Base-by-base conservation (phyloP, 2,329 filamentous ascomycete species). In the Elsinoe arachidis region DNA sequence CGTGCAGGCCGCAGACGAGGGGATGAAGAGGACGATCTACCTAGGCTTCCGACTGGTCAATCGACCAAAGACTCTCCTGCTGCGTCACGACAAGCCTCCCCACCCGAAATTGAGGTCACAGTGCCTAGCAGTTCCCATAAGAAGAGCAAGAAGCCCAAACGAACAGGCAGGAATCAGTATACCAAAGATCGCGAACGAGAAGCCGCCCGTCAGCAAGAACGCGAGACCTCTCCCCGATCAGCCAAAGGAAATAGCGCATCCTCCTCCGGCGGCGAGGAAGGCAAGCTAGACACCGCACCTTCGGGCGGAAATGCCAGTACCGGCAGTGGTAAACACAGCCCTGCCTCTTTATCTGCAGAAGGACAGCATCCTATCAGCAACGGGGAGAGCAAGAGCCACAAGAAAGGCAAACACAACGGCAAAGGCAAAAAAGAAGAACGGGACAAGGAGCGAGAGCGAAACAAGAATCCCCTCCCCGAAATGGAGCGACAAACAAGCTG, bases 1-100 rank as follows among this genome's bases (percentile, higher is more conserved):
- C 82, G 90, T 57, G 85, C 87, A 41, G 90, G 93, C 63, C 81
- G 89, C 61, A 82, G 90, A 64, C 85, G 89, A 69, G 85, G 80
- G 63, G 90, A 96, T 67, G 90, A 90, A 91, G 77, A 66, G 30
- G 82, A 84, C 19, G 85, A 88, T 62, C 87, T 91, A 67, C 72
- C 79, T 44, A 81, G 72, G 7, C 79, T 78, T 64, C 66, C 73
- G 19, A 30, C 41, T 2, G 26, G 26, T 23, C 41, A 46, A 3
- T 65, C 66, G 33, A 66, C 67, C 26, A 69, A 71, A 67, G 55
- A 72, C 15, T 65, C 70, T 30, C 70, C 73, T 54, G 64, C 73
- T n/a, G 75, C 75, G 68, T 61, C 75, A 69, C 62, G 73, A 69
- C 35, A 73, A 67, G 63, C 64, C 21, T 64, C 67, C n/a, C 63